Conservation (phyloP, 139 green algal species). For the Chlorella sp. region DNA sequence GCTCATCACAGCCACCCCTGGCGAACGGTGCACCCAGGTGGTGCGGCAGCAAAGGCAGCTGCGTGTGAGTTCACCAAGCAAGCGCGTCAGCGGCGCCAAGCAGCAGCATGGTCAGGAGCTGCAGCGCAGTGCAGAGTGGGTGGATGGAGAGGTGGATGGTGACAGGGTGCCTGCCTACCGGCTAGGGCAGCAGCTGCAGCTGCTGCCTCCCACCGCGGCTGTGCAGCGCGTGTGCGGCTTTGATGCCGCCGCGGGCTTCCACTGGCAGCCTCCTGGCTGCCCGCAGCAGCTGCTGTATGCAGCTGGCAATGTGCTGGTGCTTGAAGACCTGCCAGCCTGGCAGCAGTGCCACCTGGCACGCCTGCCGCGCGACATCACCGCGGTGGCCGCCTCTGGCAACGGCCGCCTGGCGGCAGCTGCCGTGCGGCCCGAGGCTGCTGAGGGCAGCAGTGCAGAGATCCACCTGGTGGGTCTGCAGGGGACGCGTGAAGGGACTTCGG, state of each 20-base stretch:
- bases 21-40: neutral
- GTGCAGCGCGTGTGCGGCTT: constrained; percentile 19
- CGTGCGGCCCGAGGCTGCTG: neutral
- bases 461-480: neutral
- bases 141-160: neutral
- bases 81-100: neutral
- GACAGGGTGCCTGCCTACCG: constrained; percentile 6
- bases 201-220: neutral
- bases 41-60: constrained; percentile 20
- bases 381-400: neutral
- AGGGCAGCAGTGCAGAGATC: neutral
- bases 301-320: constrained; percentile 27
- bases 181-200: constrained; percentile 7
- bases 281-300: constrained; percentile 12
- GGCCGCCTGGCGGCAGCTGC: neutral
- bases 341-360: constrained; percentile 6
- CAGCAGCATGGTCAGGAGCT: neutral
- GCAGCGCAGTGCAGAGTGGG: constrained; percentile 15
- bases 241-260: neutral
- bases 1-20: neutral
- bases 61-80: neutral
- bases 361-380: constrained; percentile 13
- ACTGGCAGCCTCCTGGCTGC: neutral
- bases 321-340: constrained; percentile 40
- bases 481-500: neutral